These are phyloP conservation scores for Tetrastigma voinierianum DNA, from an alignment of 164 flowering plant species.

Conservation along the genomic window DNA sequence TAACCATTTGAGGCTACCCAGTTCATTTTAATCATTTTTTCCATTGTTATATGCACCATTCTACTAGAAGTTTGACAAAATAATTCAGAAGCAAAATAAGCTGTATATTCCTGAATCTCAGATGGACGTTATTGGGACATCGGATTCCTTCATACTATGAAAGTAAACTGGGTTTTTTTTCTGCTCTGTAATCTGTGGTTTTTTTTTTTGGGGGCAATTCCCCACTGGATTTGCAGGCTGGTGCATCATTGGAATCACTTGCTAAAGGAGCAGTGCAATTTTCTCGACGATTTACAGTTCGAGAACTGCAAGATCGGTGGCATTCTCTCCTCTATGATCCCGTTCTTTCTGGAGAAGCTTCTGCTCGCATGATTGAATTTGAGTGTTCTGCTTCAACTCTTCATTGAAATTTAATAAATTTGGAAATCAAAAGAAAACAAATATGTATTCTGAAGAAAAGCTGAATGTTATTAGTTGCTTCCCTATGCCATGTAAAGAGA, in stretches of 20 bases:
- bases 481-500: constrained; percentile 77
- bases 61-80: too few species aligned
- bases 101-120: too few species aligned
- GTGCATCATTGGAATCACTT: constrained; percentile 91
- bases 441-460: constrained; percentile 40
- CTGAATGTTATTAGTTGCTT: constrained; percentile 57
- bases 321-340: constrained; percentile 80
- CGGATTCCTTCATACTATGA: too few species aligned
- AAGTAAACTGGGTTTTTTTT: constrained; percentile 21
- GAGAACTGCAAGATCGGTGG: constrained; percentile 85
- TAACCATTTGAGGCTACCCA: too few species aligned
- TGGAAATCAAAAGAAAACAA: constrained; percentile 41
- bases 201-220: not conserved
- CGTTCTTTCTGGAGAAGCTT: constrained; percentile 56
- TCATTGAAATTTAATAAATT: constrained; percentile 30
- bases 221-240: constrained; percentile 13
- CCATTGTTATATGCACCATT: too few species aligned
- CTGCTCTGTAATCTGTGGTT: not conserved
- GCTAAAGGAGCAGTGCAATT: constrained; percentile 92
- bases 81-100: too few species aligned
- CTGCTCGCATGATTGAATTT: constrained; percentile 51
- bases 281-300: constrained; percentile 63
- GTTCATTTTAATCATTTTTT: too few species aligned
- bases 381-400: constrained; percentile 36
- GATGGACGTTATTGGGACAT: too few species aligned